phyloP scores from a whole-genome alignment of 148 eudicot species.

The Spergularia bocconei region DNA sequence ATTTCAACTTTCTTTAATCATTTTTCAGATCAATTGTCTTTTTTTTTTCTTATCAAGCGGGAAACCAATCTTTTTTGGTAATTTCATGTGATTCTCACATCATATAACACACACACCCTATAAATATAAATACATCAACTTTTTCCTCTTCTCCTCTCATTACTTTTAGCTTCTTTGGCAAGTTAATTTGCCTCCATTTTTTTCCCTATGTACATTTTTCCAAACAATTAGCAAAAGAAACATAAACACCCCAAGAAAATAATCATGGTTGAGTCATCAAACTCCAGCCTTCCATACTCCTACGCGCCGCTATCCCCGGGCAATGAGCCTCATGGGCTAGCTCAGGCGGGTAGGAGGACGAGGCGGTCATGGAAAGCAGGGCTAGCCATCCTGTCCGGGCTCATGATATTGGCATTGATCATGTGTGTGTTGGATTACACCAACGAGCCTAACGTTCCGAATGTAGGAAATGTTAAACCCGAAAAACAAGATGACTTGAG shows the following conservation, averaged over 20 bases:
- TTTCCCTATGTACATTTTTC: slow-evolving; percentile 2
- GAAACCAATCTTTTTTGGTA: slow-evolving; percentile 5
- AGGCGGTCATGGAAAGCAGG: slow-evolving; percentile 20
- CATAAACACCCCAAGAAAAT: background rate
- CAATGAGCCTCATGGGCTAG: background rate
- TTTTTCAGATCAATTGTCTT: background rate
- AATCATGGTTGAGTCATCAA: slow-evolving; percentile 21
- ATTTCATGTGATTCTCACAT: slow-evolving; percentile 14
- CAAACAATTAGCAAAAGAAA: background rate
- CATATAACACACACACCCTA: slow-evolving; percentile 7
- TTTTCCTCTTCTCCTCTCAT: background rate
- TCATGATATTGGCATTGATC: slow-evolving; percentile 32
- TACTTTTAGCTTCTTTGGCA: background rate
- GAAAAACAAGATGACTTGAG: background rate
- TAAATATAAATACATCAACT: slow-evolving; percentile 20
- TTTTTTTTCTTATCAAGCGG: slow-evolving; percentile 17
- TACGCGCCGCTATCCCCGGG: slow-evolving; percentile 28
- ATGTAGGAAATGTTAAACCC: background rate
- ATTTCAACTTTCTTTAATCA: background rate
- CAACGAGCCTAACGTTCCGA: background rate
- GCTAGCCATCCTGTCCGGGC: slow-evolving; percentile 28
- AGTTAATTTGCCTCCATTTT: slow-evolving; percentile 5
- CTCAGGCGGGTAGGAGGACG: background rate
- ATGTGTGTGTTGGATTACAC: slow-evolving; percentile 23
- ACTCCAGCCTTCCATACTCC: slow-evolving; percentile 28